Base-by-base conservation (phyloP, 225 moss, liverwort and hornwort genomes). In the Rhytidiadelphus loreus region DNA sequence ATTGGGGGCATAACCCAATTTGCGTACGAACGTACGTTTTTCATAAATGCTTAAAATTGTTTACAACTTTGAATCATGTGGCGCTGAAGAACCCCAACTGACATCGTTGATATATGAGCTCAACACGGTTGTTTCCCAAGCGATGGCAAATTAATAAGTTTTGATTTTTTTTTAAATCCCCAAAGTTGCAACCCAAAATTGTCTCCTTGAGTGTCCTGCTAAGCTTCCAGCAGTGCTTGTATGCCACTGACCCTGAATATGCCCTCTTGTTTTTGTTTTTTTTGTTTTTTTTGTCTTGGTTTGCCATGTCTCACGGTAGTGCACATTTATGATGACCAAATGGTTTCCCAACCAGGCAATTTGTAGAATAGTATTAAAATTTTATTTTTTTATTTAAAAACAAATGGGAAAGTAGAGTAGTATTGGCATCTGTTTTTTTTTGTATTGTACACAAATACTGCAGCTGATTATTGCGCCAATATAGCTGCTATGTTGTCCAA, bases 291-390 rank as follows among this genome's bases (percentile, higher is more conserved):
- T 88, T 91, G 91, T 91, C 91, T 70, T 83, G 86, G 89, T 87
- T 83, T 86, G 83, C 91, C 91, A 91, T 91, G 91, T 52, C 86
- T 74, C 28, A n/a, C n/a, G 12, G 83, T 48, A 89, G 86, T 89
- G 91, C 91, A 74, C 91, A 91, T 89, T 91, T 86, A 91, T 91
- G 73, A 30, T 46, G 82, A 44, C 61, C 68, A 59, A 82, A 68
- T 35, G 41, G 58, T 11, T 8, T n/a, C 62, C 53, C 60, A 26
- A 25, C 41, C 4, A n/a, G n/a, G n/a, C n/a, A 22, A 10, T 48
- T 33, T 88, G 80, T 61, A 46, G 12, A 77, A 78, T 86, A 83
- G 71, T 43, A n/a, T n/a, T n/a, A n/a, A n/a, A n/a, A n/a, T n/a
- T n/a, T n/a, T n/a, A n/a, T n/a, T n/a, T n/a, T n/a, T n/a, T n/a